A percentile compares a stretch with the other conserved stretches of the same genome.
These are phyloP conservation scores for Aspergillus avenaceus DNA, from an alignment of 495 filamentous ascomycete genomes.

Conservation along the genomic window DNA sequence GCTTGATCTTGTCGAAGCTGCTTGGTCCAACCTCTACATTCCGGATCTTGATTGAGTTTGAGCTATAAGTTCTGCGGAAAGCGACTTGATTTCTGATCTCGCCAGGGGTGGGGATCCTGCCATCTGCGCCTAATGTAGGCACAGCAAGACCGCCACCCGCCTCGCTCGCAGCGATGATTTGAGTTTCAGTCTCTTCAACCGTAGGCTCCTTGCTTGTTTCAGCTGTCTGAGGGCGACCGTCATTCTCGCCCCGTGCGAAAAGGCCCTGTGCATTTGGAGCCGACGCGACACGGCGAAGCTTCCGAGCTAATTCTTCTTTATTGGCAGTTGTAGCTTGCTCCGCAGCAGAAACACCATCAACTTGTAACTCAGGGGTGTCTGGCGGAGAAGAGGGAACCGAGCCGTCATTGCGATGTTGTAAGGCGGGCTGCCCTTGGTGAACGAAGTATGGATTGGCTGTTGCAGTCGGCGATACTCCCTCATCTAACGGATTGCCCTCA, in stretches of 20 bases:
- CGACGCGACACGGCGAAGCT: constrained; percentile 87
- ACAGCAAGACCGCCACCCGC: constrained; percentile 41
- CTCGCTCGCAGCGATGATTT: constrained; percentile 46
- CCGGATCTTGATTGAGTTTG: constrained; percentile 96
- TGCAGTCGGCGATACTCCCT: constrained; percentile 85
- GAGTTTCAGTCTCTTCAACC: constrained; percentile 51
- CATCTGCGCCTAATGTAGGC: constrained; percentile 33
- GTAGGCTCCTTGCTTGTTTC: constrained; percentile 76
- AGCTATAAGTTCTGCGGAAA: constrained; percentile 95
- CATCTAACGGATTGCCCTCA: constrained; percentile 87
- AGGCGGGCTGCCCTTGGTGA: constrained; percentile 88
- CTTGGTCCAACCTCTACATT: constrained; percentile 93
- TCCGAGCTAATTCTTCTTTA: constrained; percentile 90
- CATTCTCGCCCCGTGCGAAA: constrained; percentile 63
- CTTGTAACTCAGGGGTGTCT: constrained; percentile 76
- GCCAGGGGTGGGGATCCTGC: constrained; percentile 45
- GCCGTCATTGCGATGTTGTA: constrained; percentile 91
- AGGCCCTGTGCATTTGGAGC: constrained; percentile 96
- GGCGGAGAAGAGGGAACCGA: constrained; percentile 96
- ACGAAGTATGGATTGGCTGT: constrained; percentile 96
- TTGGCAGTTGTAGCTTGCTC: constrained; percentile 75
- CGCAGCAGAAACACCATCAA: constrained; percentile 65
- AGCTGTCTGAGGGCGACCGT: constrained; percentile 72
- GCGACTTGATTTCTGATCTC: constrained; percentile 57
- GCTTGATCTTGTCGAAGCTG: constrained; percentile 98